Conservation (phyloP, 192 early-diverging fungal species). For the Gonapodya sp. region DNA sequence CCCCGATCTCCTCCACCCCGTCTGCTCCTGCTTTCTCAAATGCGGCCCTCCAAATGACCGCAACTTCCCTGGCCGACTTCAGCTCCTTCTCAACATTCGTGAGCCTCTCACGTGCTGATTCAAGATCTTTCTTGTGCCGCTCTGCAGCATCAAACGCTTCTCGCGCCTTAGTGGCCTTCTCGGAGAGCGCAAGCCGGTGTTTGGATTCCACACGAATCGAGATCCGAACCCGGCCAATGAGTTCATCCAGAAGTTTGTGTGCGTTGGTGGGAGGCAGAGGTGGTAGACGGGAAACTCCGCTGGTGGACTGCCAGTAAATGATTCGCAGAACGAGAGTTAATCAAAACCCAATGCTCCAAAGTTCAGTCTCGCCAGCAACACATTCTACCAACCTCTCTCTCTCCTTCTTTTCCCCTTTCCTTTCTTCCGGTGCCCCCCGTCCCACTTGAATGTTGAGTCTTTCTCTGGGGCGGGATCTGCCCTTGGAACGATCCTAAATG, state of each 20-base stretch:
- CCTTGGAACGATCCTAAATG: not conserved
- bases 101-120: not conserved
- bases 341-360: too few species aligned
- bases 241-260: not conserved
- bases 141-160: not conserved
- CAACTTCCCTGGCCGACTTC: not conserved
- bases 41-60: not conserved
- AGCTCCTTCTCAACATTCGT: not conserved
- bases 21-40: not conserved
- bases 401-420: not conserved
- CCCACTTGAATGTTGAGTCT: not conserved
- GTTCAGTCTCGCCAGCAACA: too few species aligned
- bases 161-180: not conserved
- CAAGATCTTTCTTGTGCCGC: too few species aligned
- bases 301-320: not conserved
- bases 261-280: not conserved
- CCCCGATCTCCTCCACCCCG: not conserved
- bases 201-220: not conserved
- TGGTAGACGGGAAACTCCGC: not conserved
- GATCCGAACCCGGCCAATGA: not conserved
- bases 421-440: not conserved
- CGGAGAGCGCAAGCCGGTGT: not conserved
- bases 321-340: not conserved
- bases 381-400: not conserved
- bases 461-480: not conserved